Evolutionary conservation across 306 rosid species (phyloP).

Genomic region (Purshia tridentata): DNA sequence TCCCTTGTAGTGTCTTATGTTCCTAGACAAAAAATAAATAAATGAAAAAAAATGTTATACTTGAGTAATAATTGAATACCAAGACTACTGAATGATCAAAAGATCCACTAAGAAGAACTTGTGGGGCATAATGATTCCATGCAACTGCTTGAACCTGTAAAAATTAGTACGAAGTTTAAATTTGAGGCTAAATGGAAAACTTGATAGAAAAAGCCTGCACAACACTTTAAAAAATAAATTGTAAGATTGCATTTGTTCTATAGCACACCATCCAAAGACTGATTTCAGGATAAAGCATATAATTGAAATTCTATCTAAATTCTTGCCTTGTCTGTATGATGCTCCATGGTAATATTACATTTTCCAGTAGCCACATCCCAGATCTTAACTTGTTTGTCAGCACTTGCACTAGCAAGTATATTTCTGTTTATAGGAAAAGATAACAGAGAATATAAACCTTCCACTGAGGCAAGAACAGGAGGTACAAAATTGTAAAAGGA

Average conservation of each 20-base stretch:
- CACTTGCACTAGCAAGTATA: conserved; percentile 94
- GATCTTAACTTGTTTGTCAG: conserved; percentile 77
- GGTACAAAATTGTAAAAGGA: conserved; percentile 18
- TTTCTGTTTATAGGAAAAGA: conserved; percentile 42
- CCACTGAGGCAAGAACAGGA: conserved; percentile 9
- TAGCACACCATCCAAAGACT: neutral
- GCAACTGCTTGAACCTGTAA: conserved; percentile 93
- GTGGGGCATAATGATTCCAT: conserved; percentile 74
- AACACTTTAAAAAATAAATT: neutral
- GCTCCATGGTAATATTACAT: conserved; percentile 78
- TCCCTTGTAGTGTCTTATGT: neutral
- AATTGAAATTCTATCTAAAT: conserved; percentile 11
- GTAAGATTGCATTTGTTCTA: neutral
- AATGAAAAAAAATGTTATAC: neutral
- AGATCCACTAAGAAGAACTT: conserved; percentile 90
- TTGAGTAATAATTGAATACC: conserved; percentile 48
- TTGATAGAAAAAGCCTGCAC: neutral
- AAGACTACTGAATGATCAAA: conserved; percentile 78
- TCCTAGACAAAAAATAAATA: neutral
- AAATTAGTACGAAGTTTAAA: conserved; percentile 26
- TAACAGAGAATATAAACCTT: conserved; percentile 14
- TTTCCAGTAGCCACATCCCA: conserved; percentile 82
- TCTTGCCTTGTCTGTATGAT: conserved; percentile 83
- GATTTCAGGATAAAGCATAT: neutral
- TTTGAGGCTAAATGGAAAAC: conserved; percentile 27